phyloP scores from a whole-genome alignment of 768 basidiomycete species.

The Russula foetens region DNA sequence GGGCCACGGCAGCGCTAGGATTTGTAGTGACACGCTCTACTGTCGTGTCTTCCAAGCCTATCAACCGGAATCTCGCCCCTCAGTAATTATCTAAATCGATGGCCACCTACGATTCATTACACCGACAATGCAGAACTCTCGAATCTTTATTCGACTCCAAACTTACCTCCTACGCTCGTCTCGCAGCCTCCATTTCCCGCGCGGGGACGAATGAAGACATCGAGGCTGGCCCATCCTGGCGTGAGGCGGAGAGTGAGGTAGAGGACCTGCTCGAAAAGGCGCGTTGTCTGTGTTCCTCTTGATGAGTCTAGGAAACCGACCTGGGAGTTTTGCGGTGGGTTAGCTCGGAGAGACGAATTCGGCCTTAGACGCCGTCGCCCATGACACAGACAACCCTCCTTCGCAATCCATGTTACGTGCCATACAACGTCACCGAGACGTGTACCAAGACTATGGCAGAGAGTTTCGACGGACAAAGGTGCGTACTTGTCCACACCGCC shows the following conservation, averaged over 20 bases:
- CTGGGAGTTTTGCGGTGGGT: conserved; percentile 18
- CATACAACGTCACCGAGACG: conserved; percentile 84
- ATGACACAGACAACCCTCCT: conserved; percentile 56
- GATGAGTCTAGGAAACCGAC: conserved; percentile 7
- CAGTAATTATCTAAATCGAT: conserved; percentile 29
- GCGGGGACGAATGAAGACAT: conserved; percentile 39
- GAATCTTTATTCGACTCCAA: conserved; percentile 91
- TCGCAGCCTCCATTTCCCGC: conserved; percentile 60
- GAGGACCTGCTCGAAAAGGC: conserved; percentile 86
- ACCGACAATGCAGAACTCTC: conserved; percentile 86
- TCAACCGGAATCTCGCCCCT: neutral
- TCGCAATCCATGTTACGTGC: conserved; percentile 83
- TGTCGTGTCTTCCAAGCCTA: neutral
- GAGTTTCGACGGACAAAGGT: conserved; percentile 88
- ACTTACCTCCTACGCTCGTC: conserved; percentile 81
- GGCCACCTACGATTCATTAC: conserved; percentile 81
- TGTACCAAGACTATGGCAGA: conserved; percentile 78
- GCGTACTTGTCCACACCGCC: neutral
- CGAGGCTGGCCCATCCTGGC: conserved; percentile 65
- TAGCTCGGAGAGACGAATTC: conserved; percentile 87
- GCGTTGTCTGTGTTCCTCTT: conserved; percentile 17
- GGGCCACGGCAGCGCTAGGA: too few relatives aligned
- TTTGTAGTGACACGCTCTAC: neutral
- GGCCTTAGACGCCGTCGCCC: conserved; percentile 59
- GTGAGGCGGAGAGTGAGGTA: conserved; percentile 78